Conservation (phyloP, 2,329 filamentous ascomycete species). For the Thermoascus crustaceus region DNA sequence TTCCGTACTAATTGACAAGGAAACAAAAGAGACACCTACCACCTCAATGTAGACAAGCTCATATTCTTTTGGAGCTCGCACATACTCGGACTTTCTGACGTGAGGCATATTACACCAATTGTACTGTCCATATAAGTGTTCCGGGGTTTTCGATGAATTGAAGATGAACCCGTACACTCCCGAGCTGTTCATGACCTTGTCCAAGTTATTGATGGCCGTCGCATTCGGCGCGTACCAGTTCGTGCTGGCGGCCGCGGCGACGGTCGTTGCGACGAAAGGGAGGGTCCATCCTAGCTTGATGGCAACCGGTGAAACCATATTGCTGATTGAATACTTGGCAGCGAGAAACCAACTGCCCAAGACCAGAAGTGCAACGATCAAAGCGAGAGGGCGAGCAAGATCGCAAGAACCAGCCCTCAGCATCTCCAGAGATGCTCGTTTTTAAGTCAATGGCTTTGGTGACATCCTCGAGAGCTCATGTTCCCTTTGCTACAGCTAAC, state of each 20-base stretch:
- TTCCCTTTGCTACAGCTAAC: too few species aligned
- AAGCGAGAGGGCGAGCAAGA: not conserved
- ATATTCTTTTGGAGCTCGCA: conserved; percentile 46
- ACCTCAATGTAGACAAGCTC: conserved; percentile 68
- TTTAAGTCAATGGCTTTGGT: too few species aligned
- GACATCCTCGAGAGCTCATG: too few species aligned
- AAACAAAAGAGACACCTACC: conserved; percentile 38
- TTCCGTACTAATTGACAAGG: conserved; percentile 5
- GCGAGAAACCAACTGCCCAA: not conserved
- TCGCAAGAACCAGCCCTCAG: too few species aligned
- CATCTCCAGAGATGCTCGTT: too few species aligned
- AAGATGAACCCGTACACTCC: conserved; percentile 69
- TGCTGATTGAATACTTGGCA: not conserved
- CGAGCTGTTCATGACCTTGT: conserved; percentile 46
- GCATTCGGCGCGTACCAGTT: conserved; percentile 52
- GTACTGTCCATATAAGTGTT: conserved; percentile 54
- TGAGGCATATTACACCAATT: conserved; percentile 89
- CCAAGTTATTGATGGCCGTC: conserved; percentile 54
- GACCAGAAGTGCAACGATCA: not conserved
- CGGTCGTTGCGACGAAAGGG: conserved; percentile 4
- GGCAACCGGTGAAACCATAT: not conserved
- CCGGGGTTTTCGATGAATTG: conserved; percentile 55
- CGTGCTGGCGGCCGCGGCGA: conserved; percentile 28
- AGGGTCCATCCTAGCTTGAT: not conserved
- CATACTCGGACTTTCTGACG: conserved; percentile 60